Evolutionary conservation across 208 protist species (phyloP).

Genomic region (Porcisia deanei): DNA sequence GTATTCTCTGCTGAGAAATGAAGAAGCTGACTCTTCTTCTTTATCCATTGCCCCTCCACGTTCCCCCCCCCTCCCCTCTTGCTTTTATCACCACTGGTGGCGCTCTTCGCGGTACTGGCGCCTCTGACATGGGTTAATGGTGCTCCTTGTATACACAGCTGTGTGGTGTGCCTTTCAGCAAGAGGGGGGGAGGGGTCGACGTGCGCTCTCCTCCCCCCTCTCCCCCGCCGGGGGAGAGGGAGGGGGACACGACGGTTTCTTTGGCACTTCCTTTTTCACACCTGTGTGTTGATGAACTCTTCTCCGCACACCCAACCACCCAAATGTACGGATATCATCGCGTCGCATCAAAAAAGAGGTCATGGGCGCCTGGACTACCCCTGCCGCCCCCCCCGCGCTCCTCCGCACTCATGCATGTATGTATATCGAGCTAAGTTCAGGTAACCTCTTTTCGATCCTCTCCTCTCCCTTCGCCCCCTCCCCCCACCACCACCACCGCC

Average conservation of each 20-base stretch:
- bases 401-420: not conserved
- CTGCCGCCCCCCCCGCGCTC: not conserved
- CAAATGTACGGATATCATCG: no score
- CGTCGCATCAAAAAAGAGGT: no score
- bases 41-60: not conserved
- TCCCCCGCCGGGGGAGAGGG: not conserved
- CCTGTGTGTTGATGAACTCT: no score
- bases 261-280: not conserved
- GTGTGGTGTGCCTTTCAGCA: not conserved
- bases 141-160: not conserved
- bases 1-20: not conserved
- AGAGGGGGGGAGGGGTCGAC: not conserved
- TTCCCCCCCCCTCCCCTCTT: not conserved
- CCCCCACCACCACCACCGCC: no score
- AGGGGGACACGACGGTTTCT: no score
- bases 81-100: not conserved
- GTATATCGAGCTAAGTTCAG: not conserved
- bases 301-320: no score
- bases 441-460: no score
- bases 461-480: no score
- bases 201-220: not conserved
- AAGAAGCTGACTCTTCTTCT: not conserved
- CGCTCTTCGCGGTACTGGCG: not conserved
- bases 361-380: not conserved
- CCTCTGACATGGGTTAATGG: not conserved